Conservation (phyloP, 1,139 yeast species). For the Blastobotrys persicus region DNA sequence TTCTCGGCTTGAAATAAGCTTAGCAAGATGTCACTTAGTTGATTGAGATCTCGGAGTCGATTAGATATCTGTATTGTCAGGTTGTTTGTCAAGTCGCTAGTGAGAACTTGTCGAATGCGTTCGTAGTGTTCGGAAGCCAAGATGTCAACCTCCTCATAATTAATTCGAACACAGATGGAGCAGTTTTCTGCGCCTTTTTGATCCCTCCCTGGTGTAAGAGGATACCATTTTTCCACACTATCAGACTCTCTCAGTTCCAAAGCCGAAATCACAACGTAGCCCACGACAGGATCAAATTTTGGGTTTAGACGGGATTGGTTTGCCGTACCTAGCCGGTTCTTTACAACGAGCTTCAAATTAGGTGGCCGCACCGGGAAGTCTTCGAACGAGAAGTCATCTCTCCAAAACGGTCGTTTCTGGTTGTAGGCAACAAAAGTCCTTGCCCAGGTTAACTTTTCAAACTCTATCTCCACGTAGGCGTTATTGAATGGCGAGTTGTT, state of each 20-base stretch:
- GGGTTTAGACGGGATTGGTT: constrained; percentile 21
- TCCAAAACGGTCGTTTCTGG: constrained; percentile 52
- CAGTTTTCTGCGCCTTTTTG: constrained; percentile 6
- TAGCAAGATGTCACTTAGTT: constrained; percentile 28
- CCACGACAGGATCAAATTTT: constrained; percentile 39
- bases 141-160: constrained; percentile 56
- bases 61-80: constrained; percentile 32
- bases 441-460: constrained; percentile 57
- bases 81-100: constrained; percentile 21
- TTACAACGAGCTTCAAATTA: constrained; percentile 23
- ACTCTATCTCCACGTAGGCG: constrained; percentile 51
- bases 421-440: constrained; percentile 51
- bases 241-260: constrained; percentile 17
- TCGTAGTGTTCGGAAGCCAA: constrained; percentile 58
- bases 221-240: constrained; percentile 27
- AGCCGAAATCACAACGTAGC: constrained; percentile 23
- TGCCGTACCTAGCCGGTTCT: constrained; percentile 23
- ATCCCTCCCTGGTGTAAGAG: constrained; percentile 17
- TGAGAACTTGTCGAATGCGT: constrained; percentile 46
- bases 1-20: constrained; percentile 37
- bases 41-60: constrained; percentile 47
- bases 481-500: constrained; percentile 24
- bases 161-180: constrained; percentile 50
- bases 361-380: constrained; percentile 31
- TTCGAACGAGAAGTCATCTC: constrained; percentile 54